Percentiles rank a stretch among this genome's conserved stretches.
These are phyloP conservation scores for Alternaria burnsii DNA, from an alignment of 2,329 filamentous ascomycete species.

Conservation along the genomic window DNA sequence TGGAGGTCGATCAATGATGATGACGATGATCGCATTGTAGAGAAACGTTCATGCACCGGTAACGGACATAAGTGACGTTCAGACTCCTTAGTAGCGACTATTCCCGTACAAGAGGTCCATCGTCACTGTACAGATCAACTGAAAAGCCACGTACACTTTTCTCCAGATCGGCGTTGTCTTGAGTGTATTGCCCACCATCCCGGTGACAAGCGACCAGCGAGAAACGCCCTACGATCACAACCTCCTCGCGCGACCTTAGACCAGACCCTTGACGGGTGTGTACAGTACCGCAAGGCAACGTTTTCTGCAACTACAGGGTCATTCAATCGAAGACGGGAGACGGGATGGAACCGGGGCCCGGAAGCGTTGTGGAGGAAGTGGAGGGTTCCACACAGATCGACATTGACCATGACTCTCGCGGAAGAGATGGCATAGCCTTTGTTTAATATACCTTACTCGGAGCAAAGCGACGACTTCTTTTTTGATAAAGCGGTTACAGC, in stretches of 20 bases:
- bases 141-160: not conserved
- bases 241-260: not conserved
- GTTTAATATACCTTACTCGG: not conserved
- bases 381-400: not conserved
- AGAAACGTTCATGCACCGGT: not conserved
- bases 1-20: not conserved
- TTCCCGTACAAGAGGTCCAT: not conserved
- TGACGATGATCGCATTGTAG: too few species aligned
- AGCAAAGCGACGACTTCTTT: not conserved
- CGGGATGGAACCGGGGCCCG: not conserved
- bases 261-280: not conserved
- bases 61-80: not conserved
- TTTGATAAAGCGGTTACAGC: not conserved
- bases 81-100: not conserved
- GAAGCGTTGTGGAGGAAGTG: not conserved
- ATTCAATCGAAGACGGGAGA: not conserved
- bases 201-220: not conserved
- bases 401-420: conserved; percentile 5
- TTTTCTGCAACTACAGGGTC: conserved; percentile 1
- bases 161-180: not conserved
- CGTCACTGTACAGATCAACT: conserved; percentile 1
- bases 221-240: not conserved
- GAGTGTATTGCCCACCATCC: not conserved
- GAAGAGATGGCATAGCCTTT: not conserved
- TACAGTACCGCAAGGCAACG: not conserved